phyloP scores from a whole-genome alignment of 371 early-diverging fungal species.

The Rhizopus delemar region DNA sequence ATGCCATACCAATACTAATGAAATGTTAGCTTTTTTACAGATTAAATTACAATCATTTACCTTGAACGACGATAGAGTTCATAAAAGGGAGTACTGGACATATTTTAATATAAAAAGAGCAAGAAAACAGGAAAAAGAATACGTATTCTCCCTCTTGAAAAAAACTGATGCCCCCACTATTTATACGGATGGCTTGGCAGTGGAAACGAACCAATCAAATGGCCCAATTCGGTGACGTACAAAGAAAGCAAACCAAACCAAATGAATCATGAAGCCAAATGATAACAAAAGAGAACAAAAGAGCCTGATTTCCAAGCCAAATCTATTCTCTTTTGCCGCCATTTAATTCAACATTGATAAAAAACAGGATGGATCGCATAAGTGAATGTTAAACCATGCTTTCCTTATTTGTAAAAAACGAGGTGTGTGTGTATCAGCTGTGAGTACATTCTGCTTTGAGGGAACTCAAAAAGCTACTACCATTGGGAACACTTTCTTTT shows the following conservation, averaged over 20 bases:
- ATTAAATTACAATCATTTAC: slow-evolving; percentile 17
- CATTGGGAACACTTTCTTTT: too few species aligned
- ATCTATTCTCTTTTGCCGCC: too few species aligned
- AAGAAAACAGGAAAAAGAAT: background rate
- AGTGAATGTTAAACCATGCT: background rate
- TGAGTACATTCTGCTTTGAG: too few species aligned
- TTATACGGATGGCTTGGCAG: slow-evolving; percentile 27
- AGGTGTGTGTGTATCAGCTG: background rate
- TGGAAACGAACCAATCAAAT: slow-evolving; percentile 16
- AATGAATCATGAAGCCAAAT: too few species aligned
- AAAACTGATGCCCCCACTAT: slow-evolving; percentile 13
- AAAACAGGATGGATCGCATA: too few species aligned
- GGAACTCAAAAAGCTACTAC: too few species aligned
- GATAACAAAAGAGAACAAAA: too few species aligned
- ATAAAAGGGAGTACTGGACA: slow-evolving; percentile 47
- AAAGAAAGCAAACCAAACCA: too few species aligned
- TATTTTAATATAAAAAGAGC: slow-evolving; percentile 10
- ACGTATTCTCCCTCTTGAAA: background rate
- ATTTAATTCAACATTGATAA: too few species aligned
- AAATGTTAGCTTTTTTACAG: background rate
- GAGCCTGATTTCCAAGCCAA: too few species aligned
- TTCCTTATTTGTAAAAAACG: background rate
- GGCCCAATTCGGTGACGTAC: slow-evolving; percentile 7
- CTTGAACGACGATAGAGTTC: slow-evolving; percentile 55
- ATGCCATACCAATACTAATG: slow-evolving; percentile 81